Base-by-base conservation (phyloP, 1,284 basidiomycete species). In the Puccinia novopanici region DNA sequence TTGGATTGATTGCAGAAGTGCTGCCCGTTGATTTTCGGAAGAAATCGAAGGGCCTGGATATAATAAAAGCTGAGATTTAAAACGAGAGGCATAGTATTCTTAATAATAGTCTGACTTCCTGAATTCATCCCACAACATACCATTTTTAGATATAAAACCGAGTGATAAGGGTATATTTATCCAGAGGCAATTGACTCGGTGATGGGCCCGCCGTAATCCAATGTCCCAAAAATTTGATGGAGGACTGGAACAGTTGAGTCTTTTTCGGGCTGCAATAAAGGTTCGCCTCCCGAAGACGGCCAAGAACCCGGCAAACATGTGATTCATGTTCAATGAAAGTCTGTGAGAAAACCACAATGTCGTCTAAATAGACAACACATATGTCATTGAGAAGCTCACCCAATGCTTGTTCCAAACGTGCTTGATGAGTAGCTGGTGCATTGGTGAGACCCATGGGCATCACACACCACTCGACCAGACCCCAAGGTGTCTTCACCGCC, bases 321-420 rank as follows among this genome's bases (percentile, higher is more conserved):
- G 70, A 6, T 0, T 74, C 45, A 77, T 89, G 88, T 70, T 88
- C 86, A 10, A 86, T 85, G 0, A 86, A 15, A 0, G 82, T 82
- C 0, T 86, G 0, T 0, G 86, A 87, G 86, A 86, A 89, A 59
- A 88, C 87, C 34, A 88, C 83, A 67, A 88, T 88, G 73, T 88
- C 85, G 80, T 89, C 87, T 0, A 88, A 81, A 80, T 88, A 88
- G 0, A 88, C 85, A n/a, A n/a, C n/a, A n/a, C n/a, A n/a, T n/a
- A n/a, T n/a, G n/a, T n/a, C n/a, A n/a, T n/a, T n/a, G n/a, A 81
- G 88, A 84, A 81, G 86, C 87, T 72, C 87, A 85, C 0, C 83
- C 84, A 5, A 87, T 87, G 45, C 88, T 84, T 70, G 83, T 0
- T 83, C 82, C 0, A 88, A n/a, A n/a, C n/a, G 83, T 3, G 81